Percentiles rank a stretch among this genome's conserved stretches.
Evolutionary conservation across 371 early-diverging fungal genomes (phyloP).

Genomic region (Mortierella sp.): DNA sequence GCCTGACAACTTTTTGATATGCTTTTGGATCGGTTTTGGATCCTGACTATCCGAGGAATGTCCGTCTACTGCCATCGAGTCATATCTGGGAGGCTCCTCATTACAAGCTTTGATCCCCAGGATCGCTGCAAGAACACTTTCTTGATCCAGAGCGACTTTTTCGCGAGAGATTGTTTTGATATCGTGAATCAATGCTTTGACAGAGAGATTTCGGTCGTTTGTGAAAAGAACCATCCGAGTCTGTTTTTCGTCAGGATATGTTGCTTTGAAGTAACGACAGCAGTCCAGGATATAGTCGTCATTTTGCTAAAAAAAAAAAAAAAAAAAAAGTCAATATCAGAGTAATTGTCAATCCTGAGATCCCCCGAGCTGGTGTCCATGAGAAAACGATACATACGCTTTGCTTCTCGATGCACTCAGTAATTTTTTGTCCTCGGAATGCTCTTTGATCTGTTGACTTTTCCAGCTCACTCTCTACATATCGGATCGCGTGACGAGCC

Average conservation of each 20-base stretch:
- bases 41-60: too few species aligned
- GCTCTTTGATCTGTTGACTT: constrained; percentile 15
- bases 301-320: constrained; percentile 40
- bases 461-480: constrained; percentile 43
- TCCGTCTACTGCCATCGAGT: too few species aligned
- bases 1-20: neutral
- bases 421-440: constrained; percentile 49
- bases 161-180: constrained; percentile 22
- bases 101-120: neutral
- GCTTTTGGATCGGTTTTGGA: neutral
- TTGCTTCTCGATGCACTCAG: constrained; percentile 36
- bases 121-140: constrained; percentile 15
- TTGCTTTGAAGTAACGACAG: constrained; percentile 54
- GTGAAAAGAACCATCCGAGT: constrained; percentile 41
- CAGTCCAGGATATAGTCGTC: constrained; percentile 57
- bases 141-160: constrained; percentile 22
- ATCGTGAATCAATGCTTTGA: constrained; percentile 54
- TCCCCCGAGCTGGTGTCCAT: neutral
- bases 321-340: constrained; percentile 10
- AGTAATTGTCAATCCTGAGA: neutral
- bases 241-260: constrained; percentile 17
- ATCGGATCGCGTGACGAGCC: constrained; percentile 44
- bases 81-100: too few species aligned
- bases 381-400: constrained; percentile 13
- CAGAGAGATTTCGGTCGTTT: constrained; percentile 54